Conservation (phyloP, 805 yeast genomes). For the Wickerhamiella vanderwaltii region DNA sequence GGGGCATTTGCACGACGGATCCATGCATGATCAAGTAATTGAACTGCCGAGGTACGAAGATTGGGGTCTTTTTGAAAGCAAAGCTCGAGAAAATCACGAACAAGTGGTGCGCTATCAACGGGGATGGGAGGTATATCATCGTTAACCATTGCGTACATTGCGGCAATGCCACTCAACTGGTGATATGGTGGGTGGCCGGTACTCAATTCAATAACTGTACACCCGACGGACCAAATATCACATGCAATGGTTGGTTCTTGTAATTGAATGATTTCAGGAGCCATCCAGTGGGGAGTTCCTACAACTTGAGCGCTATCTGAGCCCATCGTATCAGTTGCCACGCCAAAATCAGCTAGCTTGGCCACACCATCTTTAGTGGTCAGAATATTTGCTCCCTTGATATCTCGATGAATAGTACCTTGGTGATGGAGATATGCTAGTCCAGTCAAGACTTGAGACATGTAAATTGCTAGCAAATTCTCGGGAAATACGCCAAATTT, state of each 20-base stretch:
- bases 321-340: conserved; percentile 37
- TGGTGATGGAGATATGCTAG: conserved; percentile 54
- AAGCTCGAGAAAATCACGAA: conserved; percentile 46
- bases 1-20: conserved; percentile 24
- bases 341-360: conserved; percentile 69
- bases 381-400: conserved; percentile 62
- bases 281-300: conserved; percentile 99
- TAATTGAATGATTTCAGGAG: conserved; percentile 82
- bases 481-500: conserved; percentile 46
- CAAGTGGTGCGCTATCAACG: conserved; percentile 29
- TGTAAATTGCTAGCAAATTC: conserved; percentile 36
- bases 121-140: conserved; percentile 66
- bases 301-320: conserved; percentile 27
- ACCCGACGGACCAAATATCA: conserved; percentile 79
- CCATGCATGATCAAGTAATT: conserved; percentile 54
- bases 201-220: conserved; percentile 79
- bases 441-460: conserved; percentile 46
- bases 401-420: conserved; percentile 67
- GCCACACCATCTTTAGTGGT: conserved; percentile 50
- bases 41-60: conserved; percentile 42
- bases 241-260: conserved; percentile 69
- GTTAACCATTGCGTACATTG: conserved; percentile 71
- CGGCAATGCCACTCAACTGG: conserved; percentile 61
- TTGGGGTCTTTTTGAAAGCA: conserved; percentile 65
- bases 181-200: conserved; percentile 84